These are phyloP conservation scores for Monosporascus cannonballus DNA, from an alignment of 2,329 filamentous ascomycete genomes.

Conservation along the genomic window DNA sequence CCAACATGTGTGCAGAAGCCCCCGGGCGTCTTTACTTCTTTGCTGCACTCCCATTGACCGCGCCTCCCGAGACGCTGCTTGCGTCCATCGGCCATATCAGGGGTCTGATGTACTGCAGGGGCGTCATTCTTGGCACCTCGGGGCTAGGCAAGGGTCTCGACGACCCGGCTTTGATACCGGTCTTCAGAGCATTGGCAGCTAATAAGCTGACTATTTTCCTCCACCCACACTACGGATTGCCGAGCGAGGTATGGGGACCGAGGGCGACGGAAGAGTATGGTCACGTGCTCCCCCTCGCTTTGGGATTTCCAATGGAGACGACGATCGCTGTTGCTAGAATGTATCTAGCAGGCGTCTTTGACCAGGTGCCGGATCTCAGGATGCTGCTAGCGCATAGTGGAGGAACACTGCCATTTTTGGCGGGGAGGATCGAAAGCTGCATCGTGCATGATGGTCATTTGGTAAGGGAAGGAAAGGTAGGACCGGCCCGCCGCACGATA, in stretches of 20 bases:
- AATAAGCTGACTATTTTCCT: constrained; percentile 67
- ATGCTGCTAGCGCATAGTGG: constrained; percentile 84
- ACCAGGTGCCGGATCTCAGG: constrained; percentile 60
- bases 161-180: constrained; percentile 63
- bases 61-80: constrained; percentile 54
- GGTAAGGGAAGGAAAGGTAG: constrained; percentile 53
- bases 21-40: constrained; percentile 75
- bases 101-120: constrained; percentile 62
- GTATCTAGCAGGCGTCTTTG: constrained; percentile 82
- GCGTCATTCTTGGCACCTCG: constrained; percentile 83
- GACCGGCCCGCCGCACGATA: constrained; percentile 40
- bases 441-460: constrained; percentile 76
- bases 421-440: constrained; percentile 82
- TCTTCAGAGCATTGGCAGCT: constrained; percentile 64
- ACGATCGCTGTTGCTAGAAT: constrained; percentile 85
- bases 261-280: constrained; percentile 65
- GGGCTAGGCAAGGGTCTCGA: constrained; percentile 77
- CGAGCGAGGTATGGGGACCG: constrained; percentile 71
- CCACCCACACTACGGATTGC: constrained; percentile 88
- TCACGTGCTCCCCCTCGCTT: constrained; percentile 76
- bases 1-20: constrained; percentile 60
- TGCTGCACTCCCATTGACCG: constrained; percentile 72
- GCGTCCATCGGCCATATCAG: constrained; percentile 59
- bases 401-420: constrained; percentile 82
- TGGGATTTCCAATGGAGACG: constrained; percentile 89